These are phyloP conservation scores for Venturia asperata DNA, from an alignment of 2,329 filamentous ascomycete species.

Conservation along the genomic window DNA sequence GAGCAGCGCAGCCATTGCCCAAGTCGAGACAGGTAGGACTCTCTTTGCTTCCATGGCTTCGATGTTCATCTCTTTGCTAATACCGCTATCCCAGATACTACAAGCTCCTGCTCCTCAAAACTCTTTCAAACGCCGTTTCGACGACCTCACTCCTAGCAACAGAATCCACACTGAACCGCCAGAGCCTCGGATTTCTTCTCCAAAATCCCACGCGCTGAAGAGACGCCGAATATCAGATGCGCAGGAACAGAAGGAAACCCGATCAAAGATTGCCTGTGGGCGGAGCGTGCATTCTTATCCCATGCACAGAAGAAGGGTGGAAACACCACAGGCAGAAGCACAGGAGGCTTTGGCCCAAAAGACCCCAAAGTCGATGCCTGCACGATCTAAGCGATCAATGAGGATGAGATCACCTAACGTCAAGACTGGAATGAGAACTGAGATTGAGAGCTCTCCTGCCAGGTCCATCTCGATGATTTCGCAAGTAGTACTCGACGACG, in stretches of 20 bases:
- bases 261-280: not conserved
- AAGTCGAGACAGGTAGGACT: slow-evolving; percentile 9
- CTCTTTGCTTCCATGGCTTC: not conserved
- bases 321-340: not conserved
- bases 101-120: not conserved
- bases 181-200: not conserved
- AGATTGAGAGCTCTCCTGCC: not conserved
- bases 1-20: not conserved
- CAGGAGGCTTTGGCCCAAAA: not conserved
- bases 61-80: not conserved
- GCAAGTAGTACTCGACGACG: not conserved
- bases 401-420: not conserved
- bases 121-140: not conserved
- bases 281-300: not conserved
- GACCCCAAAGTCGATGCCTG: not conserved
- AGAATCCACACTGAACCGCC: not conserved
- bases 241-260: not conserved
- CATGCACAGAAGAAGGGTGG: not conserved
- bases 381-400: not conserved
- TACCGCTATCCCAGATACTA: not conserved
- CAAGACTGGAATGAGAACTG: not conserved
- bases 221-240: not conserved
- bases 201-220: not conserved
- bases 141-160: not conserved
- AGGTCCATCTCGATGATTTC: not conserved